Evolutionary conservation across 2,329 filamentous ascomycete genomes (phyloP).

Genomic region (Pseudocercospora vitis): DNA sequence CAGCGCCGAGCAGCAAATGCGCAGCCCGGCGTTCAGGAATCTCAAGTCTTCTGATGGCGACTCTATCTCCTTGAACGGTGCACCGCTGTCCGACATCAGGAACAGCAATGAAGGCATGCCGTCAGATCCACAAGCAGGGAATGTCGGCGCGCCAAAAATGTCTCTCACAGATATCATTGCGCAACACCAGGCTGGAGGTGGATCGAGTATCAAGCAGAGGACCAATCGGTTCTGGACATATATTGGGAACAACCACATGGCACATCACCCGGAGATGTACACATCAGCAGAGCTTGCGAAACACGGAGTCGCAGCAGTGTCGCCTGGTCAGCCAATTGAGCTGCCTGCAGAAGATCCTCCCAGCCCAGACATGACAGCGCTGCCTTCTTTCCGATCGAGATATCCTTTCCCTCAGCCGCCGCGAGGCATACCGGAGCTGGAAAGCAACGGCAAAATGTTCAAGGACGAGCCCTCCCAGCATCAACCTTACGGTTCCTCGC

Average conservation of each 20-base stretch:
- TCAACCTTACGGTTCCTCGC: slow-evolving; percentile 15
- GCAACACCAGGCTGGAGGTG: slow-evolving; percentile 27
- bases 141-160: slow-evolving; percentile 24
- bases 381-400: slow-evolving; percentile 21
- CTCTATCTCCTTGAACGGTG: slow-evolving; percentile 31
- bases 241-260: slow-evolving; percentile 39
- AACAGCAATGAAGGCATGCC: slow-evolving; percentile 27
- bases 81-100: slow-evolving; percentile 11
- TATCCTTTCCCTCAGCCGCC: slow-evolving; percentile 20
- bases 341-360: slow-evolving; percentile 16
- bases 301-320: slow-evolving; percentile 22
- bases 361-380: slow-evolving; percentile 15
- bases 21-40: slow-evolving; percentile 16
- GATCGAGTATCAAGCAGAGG: slow-evolving; percentile 29
- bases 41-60: slow-evolving; percentile 25
- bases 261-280: slow-evolving; percentile 37
- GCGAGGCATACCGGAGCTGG: slow-evolving; percentile 20
- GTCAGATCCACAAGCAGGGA: slow-evolving; percentile 26
- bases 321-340: slow-evolving; percentile 13
- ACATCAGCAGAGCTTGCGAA: slow-evolving; percentile 34
- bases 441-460: slow-evolving; percentile 10
- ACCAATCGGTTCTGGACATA: slow-evolving; percentile 41
- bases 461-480: slow-evolving; percentile 17
- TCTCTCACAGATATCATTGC: slow-evolving; percentile 36
- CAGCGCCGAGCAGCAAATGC: slow-evolving; percentile 28